A percentile compares a stretch with the other conserved stretches of the same genome.
Evolutionary conservation across 2,329 filamentous ascomycete species (phyloP).

Genomic region (Trichoderma gracile): DNA sequence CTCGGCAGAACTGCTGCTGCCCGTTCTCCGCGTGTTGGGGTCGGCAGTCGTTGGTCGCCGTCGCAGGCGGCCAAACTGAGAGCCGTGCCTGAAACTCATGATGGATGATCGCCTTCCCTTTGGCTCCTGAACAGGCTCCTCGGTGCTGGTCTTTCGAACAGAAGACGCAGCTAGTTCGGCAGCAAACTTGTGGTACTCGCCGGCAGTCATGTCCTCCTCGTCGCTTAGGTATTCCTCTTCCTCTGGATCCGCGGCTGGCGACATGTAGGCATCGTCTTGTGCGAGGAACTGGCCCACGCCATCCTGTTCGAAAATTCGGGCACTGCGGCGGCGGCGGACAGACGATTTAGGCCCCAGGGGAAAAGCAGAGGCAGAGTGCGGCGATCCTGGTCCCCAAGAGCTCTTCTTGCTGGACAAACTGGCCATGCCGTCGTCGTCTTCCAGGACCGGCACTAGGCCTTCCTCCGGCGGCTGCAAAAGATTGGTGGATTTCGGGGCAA

Average conservation of each 20-base stretch:
- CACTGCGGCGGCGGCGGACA: conserved; percentile 21
- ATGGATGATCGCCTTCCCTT: conserved; percentile 29
- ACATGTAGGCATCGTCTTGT: conserved; percentile 22
- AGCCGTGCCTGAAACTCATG: conserved; percentile 34
- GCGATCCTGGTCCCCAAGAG: conserved; percentile 31
- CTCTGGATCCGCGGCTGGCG: conserved; percentile 27
- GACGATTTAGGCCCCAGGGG: conserved; percentile 24
- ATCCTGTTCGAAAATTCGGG: conserved; percentile 13
- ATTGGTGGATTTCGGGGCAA: conserved; percentile 6
- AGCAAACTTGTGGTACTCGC: conserved; percentile 42
- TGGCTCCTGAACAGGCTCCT: background rate
- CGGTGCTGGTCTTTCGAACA: conserved; percentile 10
- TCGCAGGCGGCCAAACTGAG: conserved; percentile 35
- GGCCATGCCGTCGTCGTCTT: conserved; percentile 29
- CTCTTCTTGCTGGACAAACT: conserved; percentile 29
- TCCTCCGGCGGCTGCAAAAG: conserved; percentile 22
- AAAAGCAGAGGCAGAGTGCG: conserved; percentile 22
- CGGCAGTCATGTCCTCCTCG: conserved; percentile 36
- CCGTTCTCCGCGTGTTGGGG: background rate
- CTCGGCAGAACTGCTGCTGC: conserved; percentile 3
- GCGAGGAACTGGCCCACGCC: conserved; percentile 4
- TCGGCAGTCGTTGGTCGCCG: conserved; percentile 29
- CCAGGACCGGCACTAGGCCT: conserved; percentile 23
- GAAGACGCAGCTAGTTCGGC: conserved; percentile 35
- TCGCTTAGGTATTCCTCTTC: conserved; percentile 29